Evolutionary conservation across 2,329 filamentous ascomycete species (phyloP), one percentile per base, ranked within the genome.

Genomic region (Lecanicillium sp.): DNA sequence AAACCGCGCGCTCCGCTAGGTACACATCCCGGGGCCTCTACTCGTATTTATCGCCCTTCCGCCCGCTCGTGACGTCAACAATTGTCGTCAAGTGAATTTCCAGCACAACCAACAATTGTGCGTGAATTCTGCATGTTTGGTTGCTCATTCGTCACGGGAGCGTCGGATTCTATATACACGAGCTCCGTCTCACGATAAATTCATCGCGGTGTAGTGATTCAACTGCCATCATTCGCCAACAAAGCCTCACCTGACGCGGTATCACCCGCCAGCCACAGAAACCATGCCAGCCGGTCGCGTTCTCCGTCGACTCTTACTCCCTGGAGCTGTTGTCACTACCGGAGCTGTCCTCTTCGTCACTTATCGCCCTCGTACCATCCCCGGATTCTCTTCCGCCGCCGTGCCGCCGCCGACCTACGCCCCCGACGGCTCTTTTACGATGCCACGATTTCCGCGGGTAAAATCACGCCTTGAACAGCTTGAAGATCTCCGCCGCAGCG

Each of bases 301-400:
- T 29, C 43, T 68, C 30, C 64, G 68, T 49, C 65, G 68, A 38
- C 51, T 69, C 15, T 60, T 65, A 18, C 50, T 68, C 18, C 64
- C 69, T 3, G 56, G 63, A 32, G 62, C 63, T 16, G 50, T 64
- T 34, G 60, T 60, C 31, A 60, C 60, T 17, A 64, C 67, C 19
- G 64, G 65, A 44, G 64, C 66, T 39, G 53, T 68, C 27, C 53
- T 74, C 19, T 59, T 64, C 48, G 74, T 70, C 53, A 61, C 63
- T 47, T 83, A 84, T 60, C 76, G 81, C 28, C 83, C 83, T 11
- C 73, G 80, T 51, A 78, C 83, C 55, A 82, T 87, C 43, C 82
- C 82, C 33, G 83, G 83, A 37, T 73, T 71, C 47, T 79, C 83
- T 47, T 73, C 75, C 11, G 73, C 82, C 4, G 76, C 73, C 4